These are phyloP conservation scores for Silybum marianum DNA, from an alignment of 129 eudicot species.

Conservation along the genomic window DNA sequence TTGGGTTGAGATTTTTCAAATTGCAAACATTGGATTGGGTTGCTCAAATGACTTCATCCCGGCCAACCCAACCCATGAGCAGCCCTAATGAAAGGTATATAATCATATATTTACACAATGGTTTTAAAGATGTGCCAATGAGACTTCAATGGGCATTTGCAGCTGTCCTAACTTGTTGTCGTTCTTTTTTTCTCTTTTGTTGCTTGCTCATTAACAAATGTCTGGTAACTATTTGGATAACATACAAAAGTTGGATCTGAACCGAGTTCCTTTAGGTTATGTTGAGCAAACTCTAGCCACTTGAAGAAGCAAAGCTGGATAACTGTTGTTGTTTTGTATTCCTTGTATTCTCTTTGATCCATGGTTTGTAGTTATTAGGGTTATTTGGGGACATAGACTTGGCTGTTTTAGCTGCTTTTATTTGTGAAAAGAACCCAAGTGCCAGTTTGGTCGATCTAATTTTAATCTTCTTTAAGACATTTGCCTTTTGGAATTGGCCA, in stretches of 20 bases:
- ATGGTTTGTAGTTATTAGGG: constrained; percentile 52
- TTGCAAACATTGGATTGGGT: no score
- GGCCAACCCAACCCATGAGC: no score
- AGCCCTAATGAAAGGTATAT: no score
- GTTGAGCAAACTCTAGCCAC: not conserved
- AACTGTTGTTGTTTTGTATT: constrained; percentile 16
- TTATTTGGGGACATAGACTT: constrained; percentile 66
- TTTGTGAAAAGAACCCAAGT: constrained; percentile 50
- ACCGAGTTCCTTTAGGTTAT: not conserved
- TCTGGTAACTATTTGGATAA: not conserved
- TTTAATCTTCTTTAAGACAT: constrained; percentile 53
- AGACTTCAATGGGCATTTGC: no score
- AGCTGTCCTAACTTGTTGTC: no score
- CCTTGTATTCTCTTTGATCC: constrained; percentile 7
- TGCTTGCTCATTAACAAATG: no score
- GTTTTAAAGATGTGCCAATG: no score
- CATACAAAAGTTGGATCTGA: not conserved
- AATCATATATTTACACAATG: no score
- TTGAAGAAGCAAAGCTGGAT: constrained; percentile 3
- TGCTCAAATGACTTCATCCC: no score
- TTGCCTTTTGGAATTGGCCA: constrained; percentile 75
- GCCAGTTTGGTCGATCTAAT: constrained; percentile 42
- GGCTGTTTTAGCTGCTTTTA: constrained; percentile 58
- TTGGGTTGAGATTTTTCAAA: no score
- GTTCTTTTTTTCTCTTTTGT: no score